These are phyloP conservation scores for Penicillium canescens DNA, from an alignment of 495 filamentous ascomycete species.

Conservation along the genomic window DNA sequence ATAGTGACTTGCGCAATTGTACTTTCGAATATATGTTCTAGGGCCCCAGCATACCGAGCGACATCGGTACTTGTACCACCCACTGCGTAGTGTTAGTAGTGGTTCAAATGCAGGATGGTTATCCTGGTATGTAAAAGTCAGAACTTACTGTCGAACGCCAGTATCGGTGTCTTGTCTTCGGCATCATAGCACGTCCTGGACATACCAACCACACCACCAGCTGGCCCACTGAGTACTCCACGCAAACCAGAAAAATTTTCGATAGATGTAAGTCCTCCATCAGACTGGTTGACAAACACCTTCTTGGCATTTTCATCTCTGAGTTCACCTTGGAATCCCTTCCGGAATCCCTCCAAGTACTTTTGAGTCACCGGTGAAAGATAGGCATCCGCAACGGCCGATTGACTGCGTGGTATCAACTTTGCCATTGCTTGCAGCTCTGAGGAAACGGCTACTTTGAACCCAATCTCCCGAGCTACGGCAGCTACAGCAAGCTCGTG, in stretches of 20 bases:
- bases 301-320: slow-evolving; percentile 47
- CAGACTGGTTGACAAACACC: slow-evolving; percentile 57
- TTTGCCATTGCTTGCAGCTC: slow-evolving; percentile 85
- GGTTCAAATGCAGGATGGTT: no score
- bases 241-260: slow-evolving; percentile 57
- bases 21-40: slow-evolving; percentile 97
- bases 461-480: slow-evolving; percentile 49
- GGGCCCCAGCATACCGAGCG: slow-evolving; percentile 85
- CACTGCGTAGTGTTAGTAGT: slow-evolving; percentile 39
- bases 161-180: slow-evolving; percentile 82
- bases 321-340: slow-evolving; percentile 55
- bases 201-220: slow-evolving; percentile 83
- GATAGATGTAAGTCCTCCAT: slow-evolving; percentile 58
- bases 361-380: slow-evolving; percentile 93
- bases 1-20: slow-evolving; percentile 95
- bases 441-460: slow-evolving; percentile 55
- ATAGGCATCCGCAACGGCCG: slow-evolving; percentile 93
- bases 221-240: slow-evolving; percentile 60
- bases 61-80: slow-evolving; percentile 94
- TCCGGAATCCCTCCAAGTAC: slow-evolving; percentile 86
- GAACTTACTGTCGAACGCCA: slow-evolving; percentile 77
- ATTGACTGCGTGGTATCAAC: slow-evolving; percentile 76
- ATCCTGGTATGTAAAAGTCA: no score
- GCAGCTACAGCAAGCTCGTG: slow-evolving; percentile 51
- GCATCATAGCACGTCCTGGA: slow-evolving; percentile 90